Base-by-base conservation (phyloP, 2,329 filamentous ascomycete species). In the Aspergillus flavus region DNA sequence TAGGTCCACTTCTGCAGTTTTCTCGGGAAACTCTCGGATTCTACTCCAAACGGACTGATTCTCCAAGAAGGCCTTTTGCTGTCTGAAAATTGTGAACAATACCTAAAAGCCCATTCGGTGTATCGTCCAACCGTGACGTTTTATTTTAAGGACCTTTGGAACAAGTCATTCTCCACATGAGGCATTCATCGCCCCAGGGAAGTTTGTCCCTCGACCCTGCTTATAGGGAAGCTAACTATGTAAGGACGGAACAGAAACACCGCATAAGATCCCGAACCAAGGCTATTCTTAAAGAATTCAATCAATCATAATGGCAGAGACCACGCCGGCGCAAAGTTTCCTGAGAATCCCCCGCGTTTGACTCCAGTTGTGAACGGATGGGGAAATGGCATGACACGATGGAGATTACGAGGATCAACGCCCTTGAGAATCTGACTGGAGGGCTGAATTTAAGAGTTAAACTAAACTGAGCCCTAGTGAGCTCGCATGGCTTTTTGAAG, bases 11-110 rank as follows among this genome's bases (percentile, higher is more conserved):
- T 19, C 60, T 56, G 56, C 39, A 10, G 28, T 55, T 62, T 58
- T 62, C 61, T 62, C 61, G 61, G 61, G 26, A 23, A 58, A 59
- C 61, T 62, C 56, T 62, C 61, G 61, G 61, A 28, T n/a, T 57
- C 48, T 19, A 23, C 14, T 14, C 34, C 11, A 50, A 59, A 52
- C 16, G 39, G 26, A 43, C 26, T 16, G 12, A 14, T 52, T n/a
- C 43, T 32, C 45, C 21, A 3, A 32, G 12, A n/a, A 10, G 23
- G 12, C 21, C 7, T n/a, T 28, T 12, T 14, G 2, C 16, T 21
- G 21, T 30, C 58, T 23, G 19, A 41, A 57, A 55, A 36, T 26
- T 55, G 21, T 39, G 32, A 26, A 26, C n/a, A 48, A 55, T 55
- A 11, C 32, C 32, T 11, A 39, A 26, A 39, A 23, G 11, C 32